These are phyloP conservation scores for Capsicum pubescens DNA, from an alignment of 257 asterid genomes.

Conservation along the genomic window DNA sequence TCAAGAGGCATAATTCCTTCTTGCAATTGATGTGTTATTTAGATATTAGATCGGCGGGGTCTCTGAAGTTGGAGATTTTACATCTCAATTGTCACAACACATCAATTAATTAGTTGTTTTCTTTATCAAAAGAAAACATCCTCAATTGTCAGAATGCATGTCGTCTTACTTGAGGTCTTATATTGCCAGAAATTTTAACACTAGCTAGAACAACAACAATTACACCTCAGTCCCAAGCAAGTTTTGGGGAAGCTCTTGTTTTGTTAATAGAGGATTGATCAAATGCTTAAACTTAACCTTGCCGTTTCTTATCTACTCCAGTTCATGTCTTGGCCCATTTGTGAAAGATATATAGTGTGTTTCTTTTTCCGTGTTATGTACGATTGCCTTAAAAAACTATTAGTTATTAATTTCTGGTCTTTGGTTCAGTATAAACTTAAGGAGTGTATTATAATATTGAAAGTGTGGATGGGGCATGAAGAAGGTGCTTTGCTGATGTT, in stretches of 20 bases:
- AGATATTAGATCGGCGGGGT: not conserved
- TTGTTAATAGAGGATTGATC: constrained; percentile 14
- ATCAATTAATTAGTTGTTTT: not conserved
- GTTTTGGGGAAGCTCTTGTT: not conserved
- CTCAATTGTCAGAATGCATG: not conserved
- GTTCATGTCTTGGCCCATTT: not conserved
- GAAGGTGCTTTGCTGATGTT: not conserved
- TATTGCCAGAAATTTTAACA: not conserved
- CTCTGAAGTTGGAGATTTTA: not conserved
- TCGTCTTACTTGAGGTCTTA: not conserved
- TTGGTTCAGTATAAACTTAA: not conserved
- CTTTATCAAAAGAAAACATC: not conserved
- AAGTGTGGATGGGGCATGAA: not conserved
- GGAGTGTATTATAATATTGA: not conserved
- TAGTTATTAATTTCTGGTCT: not conserved
- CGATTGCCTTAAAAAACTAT: not conserved
- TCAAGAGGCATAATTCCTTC: constrained; percentile 1
- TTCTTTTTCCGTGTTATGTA: not conserved
- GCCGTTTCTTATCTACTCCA: not conserved
- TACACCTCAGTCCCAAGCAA: not conserved
- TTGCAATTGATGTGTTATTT: not conserved
- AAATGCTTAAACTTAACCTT: constrained; percentile 9
- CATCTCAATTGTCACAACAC: not conserved
- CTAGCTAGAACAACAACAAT: not conserved
- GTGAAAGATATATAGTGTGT: not conserved